A percentile compares a stretch with the other conserved stretches of the same genome.
Evolutionary conservation across 257 asterid genomes (phyloP).

Genomic region (Ehretia macrophylla): DNA sequence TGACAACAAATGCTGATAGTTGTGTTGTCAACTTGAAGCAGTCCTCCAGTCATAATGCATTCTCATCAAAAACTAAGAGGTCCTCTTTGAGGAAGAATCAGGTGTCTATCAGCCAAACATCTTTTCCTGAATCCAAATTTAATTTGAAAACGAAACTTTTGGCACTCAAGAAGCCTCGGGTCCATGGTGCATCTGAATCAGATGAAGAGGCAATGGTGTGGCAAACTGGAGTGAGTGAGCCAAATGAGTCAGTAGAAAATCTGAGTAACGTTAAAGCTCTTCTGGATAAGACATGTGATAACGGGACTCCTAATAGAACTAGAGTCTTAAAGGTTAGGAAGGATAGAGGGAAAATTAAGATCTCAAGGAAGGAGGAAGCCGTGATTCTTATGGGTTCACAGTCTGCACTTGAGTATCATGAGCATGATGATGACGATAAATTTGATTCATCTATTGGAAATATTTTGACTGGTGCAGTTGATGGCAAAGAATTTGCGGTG

Average conservation of each 20-base stretch:
- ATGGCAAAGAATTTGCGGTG: slow-evolving; percentile 19
- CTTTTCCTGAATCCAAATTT: slow-evolving; percentile 32
- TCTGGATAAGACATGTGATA: slow-evolving; percentile 19
- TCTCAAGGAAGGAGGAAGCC: slow-evolving; percentile 27
- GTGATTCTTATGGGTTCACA: slow-evolving; percentile 23
- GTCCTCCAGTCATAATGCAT: slow-evolving; percentile 23
- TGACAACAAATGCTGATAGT: slow-evolving; percentile 16
- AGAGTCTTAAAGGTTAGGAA: slow-evolving; percentile 28
- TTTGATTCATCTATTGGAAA: slow-evolving; percentile 21
- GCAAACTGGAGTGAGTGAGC: slow-evolving; percentile 23
- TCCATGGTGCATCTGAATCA: slow-evolving; percentile 24
- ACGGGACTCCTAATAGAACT: slow-evolving; percentile 23
- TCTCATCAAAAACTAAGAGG: slow-evolving; percentile 36
- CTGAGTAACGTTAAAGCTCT: slow-evolving; percentile 16
- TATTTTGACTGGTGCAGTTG: slow-evolving; percentile 26
- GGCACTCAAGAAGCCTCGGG: slow-evolving; percentile 31
- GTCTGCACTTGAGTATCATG: slow-evolving; percentile 25
- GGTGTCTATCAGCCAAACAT: slow-evolving; percentile 29
- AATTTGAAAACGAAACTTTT: slow-evolving; percentile 31
- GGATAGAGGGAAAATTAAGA: slow-evolving; percentile 25
- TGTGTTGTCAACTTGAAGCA: slow-evolving; percentile 23
- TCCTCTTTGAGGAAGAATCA: slow-evolving; percentile 48
- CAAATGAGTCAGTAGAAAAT: slow-evolving; percentile 21
- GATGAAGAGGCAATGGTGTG: slow-evolving; percentile 36
- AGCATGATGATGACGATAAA: slow-evolving; percentile 23